Percentiles rank a stretch among this genome's conserved stretches.
phyloP scores from a whole-genome alignment of 768 basidiomycete genomes.

The Tricholoma sp. region DNA sequence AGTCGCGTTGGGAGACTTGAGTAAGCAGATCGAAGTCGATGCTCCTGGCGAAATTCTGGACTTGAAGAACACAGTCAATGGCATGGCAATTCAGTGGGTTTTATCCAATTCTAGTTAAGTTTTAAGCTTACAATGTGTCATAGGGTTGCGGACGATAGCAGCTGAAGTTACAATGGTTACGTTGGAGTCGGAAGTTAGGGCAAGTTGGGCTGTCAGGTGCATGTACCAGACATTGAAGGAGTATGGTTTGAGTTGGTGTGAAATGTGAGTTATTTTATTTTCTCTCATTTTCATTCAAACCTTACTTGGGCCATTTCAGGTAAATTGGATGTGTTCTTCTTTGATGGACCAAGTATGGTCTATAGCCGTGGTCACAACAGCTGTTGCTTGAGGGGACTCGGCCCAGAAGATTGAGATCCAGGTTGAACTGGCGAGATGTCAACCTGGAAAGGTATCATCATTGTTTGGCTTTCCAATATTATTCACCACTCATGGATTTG shows the following conservation, averaged over 20 bases:
- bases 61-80: slow-evolving; percentile 62
- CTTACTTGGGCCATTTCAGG: slow-evolving; percentile 37
- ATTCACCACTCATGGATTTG: not conserved
- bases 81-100: slow-evolving; percentile 33
- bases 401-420: slow-evolving; percentile 80
- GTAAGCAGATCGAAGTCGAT: slow-evolving; percentile 89
- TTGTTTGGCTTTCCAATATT: slow-evolving; percentile 19
- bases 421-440: slow-evolving; percentile 82
- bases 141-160: slow-evolving; percentile 53
- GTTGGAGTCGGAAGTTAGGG: slow-evolving; percentile 85
- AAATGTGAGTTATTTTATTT: not conserved
- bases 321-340: slow-evolving; percentile 65
- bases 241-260: slow-evolving; percentile 30
- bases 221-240: slow-evolving; percentile 75
- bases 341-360: slow-evolving; percentile 76
- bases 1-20: slow-evolving; percentile 85
- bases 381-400: slow-evolving; percentile 86
- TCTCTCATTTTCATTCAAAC: slow-evolving; percentile 35
- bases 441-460: slow-evolving; percentile 51
- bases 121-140: not conserved
- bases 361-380: slow-evolving; percentile 46
- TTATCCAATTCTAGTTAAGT: not conserved
- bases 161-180: slow-evolving; percentile 84
- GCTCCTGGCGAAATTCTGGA: slow-evolving; percentile 87
- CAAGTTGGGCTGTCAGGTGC: slow-evolving; percentile 83